phyloP scores from a whole-genome alignment of 257 asterid genomes.

The Verbascum thapsus region DNA sequence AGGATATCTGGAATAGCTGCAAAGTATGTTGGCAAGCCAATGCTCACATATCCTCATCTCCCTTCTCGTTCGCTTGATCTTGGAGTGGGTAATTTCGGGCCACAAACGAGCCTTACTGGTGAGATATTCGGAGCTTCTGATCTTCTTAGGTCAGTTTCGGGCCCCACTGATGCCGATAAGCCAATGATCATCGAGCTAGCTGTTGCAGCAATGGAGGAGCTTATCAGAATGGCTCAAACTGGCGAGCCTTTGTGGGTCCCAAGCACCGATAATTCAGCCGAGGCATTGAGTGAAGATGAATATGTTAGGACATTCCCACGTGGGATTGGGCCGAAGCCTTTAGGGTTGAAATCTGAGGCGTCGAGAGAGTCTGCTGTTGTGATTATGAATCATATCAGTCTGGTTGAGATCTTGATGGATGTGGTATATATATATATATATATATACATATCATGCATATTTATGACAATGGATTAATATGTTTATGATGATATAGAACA shows the following conservation, averaged over 20 bases:
- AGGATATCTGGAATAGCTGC: constrained; percentile 77
- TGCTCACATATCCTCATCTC: constrained; percentile 52
- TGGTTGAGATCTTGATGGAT: constrained; percentile 62
- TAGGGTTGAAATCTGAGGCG: constrained; percentile 49
- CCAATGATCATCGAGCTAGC: constrained; percentile 74
- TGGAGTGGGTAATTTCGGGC: constrained; percentile 51
- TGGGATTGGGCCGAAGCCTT: constrained; percentile 53
- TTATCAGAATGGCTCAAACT: constrained; percentile 62
- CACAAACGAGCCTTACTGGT: constrained; percentile 41
- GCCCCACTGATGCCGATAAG: constrained; percentile 63
- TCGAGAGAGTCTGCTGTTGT: constrained; percentile 54
- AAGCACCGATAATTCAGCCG: constrained; percentile 30
- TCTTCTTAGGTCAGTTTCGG: constrained; percentile 65
- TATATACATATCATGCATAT: not conserved
- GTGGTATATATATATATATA: constrained; percentile 50
- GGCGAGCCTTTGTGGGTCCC: constrained; percentile 80
- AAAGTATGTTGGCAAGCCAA: constrained; percentile 67
- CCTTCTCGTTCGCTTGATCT: constrained; percentile 57
- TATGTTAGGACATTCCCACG: constrained; percentile 45
- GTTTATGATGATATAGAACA: not conserved
- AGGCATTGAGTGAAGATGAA: constrained; percentile 45
- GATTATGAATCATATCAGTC: constrained; percentile 49
- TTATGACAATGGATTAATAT: not conserved
- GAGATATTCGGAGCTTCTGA: constrained; percentile 55
- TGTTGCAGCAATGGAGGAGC: constrained; percentile 85